A percentile compares a stretch with the other conserved stretches of the same genome.
These are phyloP conservation scores for Stygiomarasmius scandens DNA, from an alignment of 1,284 basidiomycete genomes.

Conservation along the genomic window DNA sequence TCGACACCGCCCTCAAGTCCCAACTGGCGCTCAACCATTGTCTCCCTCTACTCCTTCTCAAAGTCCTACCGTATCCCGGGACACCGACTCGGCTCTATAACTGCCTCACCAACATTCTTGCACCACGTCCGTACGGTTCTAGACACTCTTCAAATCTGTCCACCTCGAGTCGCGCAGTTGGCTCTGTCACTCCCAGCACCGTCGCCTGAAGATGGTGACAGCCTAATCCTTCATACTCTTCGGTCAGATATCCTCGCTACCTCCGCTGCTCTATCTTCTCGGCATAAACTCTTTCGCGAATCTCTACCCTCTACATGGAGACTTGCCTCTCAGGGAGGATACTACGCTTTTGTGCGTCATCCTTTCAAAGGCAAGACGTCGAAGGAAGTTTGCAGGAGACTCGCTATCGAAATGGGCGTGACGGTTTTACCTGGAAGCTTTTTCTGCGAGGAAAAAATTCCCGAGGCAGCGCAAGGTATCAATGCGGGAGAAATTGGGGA, in stretches of 20 bases:
- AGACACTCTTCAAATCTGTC: conserved; percentile 83
- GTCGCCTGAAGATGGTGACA: neutral
- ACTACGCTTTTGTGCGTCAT: conserved; percentile 70
- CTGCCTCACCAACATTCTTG: conserved; percentile 65
- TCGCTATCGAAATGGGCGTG: conserved; percentile 69
- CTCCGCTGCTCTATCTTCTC: conserved; percentile 52
- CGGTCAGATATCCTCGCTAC: conserved; percentile 56
- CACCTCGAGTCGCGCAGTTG: conserved; percentile 72
- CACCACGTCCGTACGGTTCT: conserved; percentile 62
- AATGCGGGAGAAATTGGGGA: neutral
- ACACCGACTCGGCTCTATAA: conserved; percentile 79
- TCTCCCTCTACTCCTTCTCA: conserved; percentile 81
- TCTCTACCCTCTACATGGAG: conserved; percentile 53
- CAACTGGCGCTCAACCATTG: conserved; percentile 63
- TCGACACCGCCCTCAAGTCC: conserved; percentile 16
- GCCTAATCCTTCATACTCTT: conserved; percentile 47
- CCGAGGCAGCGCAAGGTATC: conserved; percentile 25
- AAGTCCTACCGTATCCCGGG: conserved; percentile 88
- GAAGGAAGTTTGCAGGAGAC: conserved; percentile 57
- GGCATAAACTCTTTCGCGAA: conserved; percentile 63
- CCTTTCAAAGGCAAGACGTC: conserved; percentile 58
- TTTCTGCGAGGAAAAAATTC: conserved; percentile 49
- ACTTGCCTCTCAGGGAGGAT: conserved; percentile 71
- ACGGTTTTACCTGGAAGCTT: conserved; percentile 71
- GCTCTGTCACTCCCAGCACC: conserved; percentile 52